Evolutionary conservation across 257 asterid genomes (phyloP).

Genomic region (Handroanthus guayacan): DNA sequence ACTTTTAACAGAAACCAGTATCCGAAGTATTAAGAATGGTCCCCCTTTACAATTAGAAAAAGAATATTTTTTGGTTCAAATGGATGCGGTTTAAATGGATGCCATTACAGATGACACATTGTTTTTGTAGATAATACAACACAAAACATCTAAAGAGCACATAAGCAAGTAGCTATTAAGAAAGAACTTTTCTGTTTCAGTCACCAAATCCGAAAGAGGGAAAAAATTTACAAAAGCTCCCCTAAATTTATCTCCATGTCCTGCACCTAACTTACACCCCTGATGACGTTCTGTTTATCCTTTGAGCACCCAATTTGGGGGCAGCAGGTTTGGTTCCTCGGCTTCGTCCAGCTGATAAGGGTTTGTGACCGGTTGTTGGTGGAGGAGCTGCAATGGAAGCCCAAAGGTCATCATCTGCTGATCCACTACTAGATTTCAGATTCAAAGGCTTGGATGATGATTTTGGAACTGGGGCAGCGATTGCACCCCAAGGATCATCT

Average conservation of each 20-base stretch:
- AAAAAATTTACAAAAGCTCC: conserved; percentile 49
- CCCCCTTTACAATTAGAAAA: conserved; percentile 9
- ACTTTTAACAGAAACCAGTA: not conserved
- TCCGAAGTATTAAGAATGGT: conserved; percentile 8
- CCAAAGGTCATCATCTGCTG: conserved; percentile 82
- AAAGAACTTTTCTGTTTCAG: conserved; percentile 21
- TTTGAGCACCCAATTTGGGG: conserved; percentile 80
- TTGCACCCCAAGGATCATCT: conserved; percentile 73
- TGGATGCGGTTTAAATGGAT: conserved; percentile 9
- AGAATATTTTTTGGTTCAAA: conserved; percentile 27
- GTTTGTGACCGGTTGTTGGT: conserved; percentile 75
- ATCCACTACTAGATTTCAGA: conserved; percentile 49
- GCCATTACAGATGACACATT: conserved; percentile 37
- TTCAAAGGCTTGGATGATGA: conserved; percentile 53
- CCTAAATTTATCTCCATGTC: conserved; percentile 27
- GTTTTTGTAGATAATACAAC: conserved; percentile 31
- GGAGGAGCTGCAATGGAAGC: conserved; percentile 88
- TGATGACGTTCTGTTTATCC: conserved; percentile 86
- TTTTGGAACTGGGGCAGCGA: conserved; percentile 71
- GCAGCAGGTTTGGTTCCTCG: conserved; percentile 76
- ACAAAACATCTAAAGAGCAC: conserved; percentile 37
- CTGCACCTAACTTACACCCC: conserved; percentile 55
- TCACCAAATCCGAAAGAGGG: conserved; percentile 34
- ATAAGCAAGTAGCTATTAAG: conserved; percentile 21
- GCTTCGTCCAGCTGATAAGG: conserved; percentile 67